These are phyloP conservation scores for carrot (Daucus carota) DNA, from an alignment of 129 eudicot genomes.

Conservation along the genomic window DH1_v3.0 NC_030381.2:48001001-48001500, in stretches of 20 bases:
- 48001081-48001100: background rate
- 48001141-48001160: conserved; percentile 3
- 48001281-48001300: conserved; percentile 45
- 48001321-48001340: conserved; percentile 57
- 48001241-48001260: conserved; percentile 35
- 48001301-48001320: conserved; percentile 46
- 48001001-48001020: background rate
- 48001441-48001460: background rate
- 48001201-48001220: conserved; percentile 64
- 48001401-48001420: background rate
- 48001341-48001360: conserved; percentile 47
- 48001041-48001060: background rate
- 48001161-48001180: conserved; percentile 38
- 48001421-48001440: background rate
- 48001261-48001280: conserved; percentile 57
- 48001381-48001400: background rate
- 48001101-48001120: background rate
- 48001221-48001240: conserved; percentile 55
- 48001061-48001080: background rate
- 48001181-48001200: conserved; percentile 45
- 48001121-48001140: background rate
- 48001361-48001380: conserved; percentile 41
- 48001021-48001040: conserved; percentile 9
- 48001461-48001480: background rate
- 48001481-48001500: background rate